Conservation (phyloP, 805 yeast genomes). For the Huiozyma naganishii region DNA sequence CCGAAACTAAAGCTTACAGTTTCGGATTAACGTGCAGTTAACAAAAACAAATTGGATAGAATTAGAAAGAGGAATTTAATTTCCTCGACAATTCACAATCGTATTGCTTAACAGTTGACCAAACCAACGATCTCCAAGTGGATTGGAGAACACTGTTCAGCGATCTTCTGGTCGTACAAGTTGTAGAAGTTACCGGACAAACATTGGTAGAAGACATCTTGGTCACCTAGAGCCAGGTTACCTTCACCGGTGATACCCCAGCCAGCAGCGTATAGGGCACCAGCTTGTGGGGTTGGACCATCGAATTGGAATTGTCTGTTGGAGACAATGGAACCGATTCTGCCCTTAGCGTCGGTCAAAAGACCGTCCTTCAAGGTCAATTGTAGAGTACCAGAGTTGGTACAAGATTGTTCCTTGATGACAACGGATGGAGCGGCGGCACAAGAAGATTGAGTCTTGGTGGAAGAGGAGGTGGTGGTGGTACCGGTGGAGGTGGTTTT, state of each 20-base stretch:
- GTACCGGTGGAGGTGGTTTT: conserved; percentile 25
- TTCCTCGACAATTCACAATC: too few relatives aligned
- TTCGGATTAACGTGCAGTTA: too few relatives aligned
- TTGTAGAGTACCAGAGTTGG: conserved; percentile 35
- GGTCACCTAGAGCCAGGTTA: conserved; percentile 47
- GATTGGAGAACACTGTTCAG: conserved; percentile 46
- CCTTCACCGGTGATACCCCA: conserved; percentile 44
- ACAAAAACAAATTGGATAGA: too few relatives aligned
- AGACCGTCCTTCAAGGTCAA: conserved; percentile 39
- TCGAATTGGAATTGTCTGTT: conserved; percentile 68
- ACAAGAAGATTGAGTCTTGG: conserved; percentile 18
- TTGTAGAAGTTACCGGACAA: conserved; percentile 58
- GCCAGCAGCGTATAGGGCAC: conserved; percentile 49
- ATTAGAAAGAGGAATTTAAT: too few relatives aligned
- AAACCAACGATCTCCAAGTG: conserved; percentile 41
- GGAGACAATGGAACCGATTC: conserved; percentile 60
- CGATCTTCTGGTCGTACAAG: conserved; percentile 47
- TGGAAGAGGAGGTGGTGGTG: conserved; percentile 23
- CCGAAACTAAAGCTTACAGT: too few relatives aligned
- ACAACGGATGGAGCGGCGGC: conserved; percentile 17
- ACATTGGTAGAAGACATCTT: conserved; percentile 53
- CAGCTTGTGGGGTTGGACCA: conserved; percentile 68
- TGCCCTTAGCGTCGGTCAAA: conserved; percentile 42
- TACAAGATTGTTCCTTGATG: conserved; percentile 25
- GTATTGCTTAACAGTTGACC: conserved; percentile 23